Evolutionary conservation across 768 basidiomycete species (phyloP).

Genomic region (Saitozyma podzolica): DNA sequence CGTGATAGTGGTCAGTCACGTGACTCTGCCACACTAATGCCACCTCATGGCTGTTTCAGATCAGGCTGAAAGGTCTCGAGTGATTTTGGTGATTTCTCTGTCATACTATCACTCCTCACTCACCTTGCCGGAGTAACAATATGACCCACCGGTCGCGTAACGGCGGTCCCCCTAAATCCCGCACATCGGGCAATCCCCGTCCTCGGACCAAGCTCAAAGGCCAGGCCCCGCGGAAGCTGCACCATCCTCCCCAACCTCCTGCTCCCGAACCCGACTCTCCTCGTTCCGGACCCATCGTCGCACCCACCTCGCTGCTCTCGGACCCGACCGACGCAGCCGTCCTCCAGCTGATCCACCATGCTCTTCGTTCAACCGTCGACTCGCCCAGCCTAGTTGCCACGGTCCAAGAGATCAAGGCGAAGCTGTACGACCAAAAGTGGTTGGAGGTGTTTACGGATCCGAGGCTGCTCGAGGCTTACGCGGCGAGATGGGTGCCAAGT

Average conservation of each 20-base stretch:
- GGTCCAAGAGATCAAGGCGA: constrained; percentile 45
- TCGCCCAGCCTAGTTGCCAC: constrained; percentile 28
- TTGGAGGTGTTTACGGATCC: constrained; percentile 45
- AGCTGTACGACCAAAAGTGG: constrained; percentile 49
- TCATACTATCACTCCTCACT: background rate
- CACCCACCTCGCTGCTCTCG: constrained; percentile 14
- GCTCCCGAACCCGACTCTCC: constrained; percentile 5
- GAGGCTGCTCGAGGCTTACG: constrained; percentile 42
- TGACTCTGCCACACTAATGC: background rate
- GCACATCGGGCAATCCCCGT: background rate
- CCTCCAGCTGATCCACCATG: constrained; percentile 27
- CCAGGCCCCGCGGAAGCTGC: constrained; percentile 26
- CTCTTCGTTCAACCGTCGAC: constrained; percentile 29
- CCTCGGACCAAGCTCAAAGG: constrained; percentile 8
- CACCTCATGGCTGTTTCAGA: background rate
- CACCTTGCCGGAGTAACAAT: background rate
- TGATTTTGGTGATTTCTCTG: constrained; percentile 4
- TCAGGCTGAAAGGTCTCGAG: background rate
- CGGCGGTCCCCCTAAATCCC: constrained; percentile 33
- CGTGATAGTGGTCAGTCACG: background rate
- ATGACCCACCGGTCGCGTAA: constrained; percentile 43
- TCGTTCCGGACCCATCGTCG: background rate
- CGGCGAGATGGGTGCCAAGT: constrained; percentile 51
- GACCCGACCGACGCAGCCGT: constrained; percentile 38
- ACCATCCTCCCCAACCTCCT: constrained; percentile 34